Conservation (phyloP, 2,329 filamentous ascomycete species). For the Cercospora berteroae region DNA sequence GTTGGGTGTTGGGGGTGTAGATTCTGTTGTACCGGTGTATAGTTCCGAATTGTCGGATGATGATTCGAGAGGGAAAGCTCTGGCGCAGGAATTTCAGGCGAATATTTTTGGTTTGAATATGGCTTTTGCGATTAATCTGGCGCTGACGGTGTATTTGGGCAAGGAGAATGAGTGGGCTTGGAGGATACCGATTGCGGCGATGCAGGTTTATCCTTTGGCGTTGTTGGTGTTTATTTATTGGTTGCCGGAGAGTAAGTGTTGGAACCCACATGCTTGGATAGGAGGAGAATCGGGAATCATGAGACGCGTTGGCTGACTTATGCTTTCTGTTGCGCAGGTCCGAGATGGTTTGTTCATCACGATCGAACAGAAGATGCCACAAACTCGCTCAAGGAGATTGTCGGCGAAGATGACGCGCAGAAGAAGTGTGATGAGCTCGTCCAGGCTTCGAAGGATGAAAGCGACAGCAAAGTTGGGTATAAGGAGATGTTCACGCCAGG, state of each 20-base stretch:
- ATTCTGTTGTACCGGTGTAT: conserved; percentile 61
- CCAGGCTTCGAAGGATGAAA: conserved; percentile 52
- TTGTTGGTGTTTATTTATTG: conserved; percentile 53
- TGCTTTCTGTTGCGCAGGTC: conserved; percentile 31
- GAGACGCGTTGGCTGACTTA: background rate
- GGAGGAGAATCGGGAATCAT: background rate
- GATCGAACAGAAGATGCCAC: conserved; percentile 52
- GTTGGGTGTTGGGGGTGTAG: conserved; percentile 59
- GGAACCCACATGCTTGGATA: no score
- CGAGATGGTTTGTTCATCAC: conserved; percentile 57
- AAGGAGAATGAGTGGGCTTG: conserved; percentile 61
- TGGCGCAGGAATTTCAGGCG: conserved; percentile 63
- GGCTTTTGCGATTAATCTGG: conserved; percentile 60
- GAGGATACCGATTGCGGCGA: conserved; percentile 59
- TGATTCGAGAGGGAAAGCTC: conserved; percentile 55
- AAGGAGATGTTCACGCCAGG: conserved; percentile 57
- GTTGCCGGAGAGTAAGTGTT: conserved; percentile 50
- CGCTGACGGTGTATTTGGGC: conserved; percentile 53
- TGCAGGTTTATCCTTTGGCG: conserved; percentile 59
- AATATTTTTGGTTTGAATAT: conserved; percentile 63
- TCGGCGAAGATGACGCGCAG: conserved; percentile 51
- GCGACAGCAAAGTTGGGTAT: conserved; percentile 49
- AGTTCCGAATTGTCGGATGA: conserved; percentile 58
- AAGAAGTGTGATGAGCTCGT: conserved; percentile 52
- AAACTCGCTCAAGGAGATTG: conserved; percentile 49